Evolutionary conservation across 1,284 basidiomycete species (phyloP).

Genomic region (Ganoderma boninense): DNA sequence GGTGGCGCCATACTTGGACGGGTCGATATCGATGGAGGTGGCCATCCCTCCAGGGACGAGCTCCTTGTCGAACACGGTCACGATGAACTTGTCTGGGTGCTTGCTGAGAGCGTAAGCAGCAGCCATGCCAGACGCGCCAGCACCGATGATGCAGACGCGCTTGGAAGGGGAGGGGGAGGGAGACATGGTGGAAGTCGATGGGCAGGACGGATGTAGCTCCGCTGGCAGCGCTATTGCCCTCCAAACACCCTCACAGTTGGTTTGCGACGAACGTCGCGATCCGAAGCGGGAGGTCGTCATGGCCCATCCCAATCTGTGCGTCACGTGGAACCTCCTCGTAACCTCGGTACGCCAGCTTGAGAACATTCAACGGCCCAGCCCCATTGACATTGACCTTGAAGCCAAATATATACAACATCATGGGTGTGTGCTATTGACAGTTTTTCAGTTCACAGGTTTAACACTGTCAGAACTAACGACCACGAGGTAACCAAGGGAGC

Average conservation of each 20-base stretch:
- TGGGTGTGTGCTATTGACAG: background rate
- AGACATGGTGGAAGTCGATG: conserved; percentile 14
- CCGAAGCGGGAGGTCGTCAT: background rate
- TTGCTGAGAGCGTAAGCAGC: conserved; percentile 63
- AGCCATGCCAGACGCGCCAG: conserved; percentile 61
- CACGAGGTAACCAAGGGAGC: background rate
- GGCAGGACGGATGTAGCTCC: conserved; percentile 9
- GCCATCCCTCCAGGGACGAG: conserved; percentile 66
- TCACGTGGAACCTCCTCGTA: background rate
- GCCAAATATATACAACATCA: background rate
- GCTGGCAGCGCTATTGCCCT: background rate
- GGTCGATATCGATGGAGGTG: conserved; percentile 62
- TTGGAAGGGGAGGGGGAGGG: conserved; percentile 34
- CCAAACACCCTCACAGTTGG: background rate
- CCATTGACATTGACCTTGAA: background rate
- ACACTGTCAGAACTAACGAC: background rate
- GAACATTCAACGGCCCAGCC: background rate
- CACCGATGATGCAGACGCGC: conserved; percentile 58
- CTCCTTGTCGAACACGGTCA: conserved; percentile 63
- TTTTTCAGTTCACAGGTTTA: background rate
- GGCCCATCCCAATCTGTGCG: background rate
- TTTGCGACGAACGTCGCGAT: background rate
- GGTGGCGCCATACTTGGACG: conserved; percentile 54
- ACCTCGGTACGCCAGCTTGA: background rate
- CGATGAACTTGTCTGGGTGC: conserved; percentile 63